Base-by-base conservation (phyloP, 202 grass and related monocot species). In the Schoenoplectus triqueter region DNA sequence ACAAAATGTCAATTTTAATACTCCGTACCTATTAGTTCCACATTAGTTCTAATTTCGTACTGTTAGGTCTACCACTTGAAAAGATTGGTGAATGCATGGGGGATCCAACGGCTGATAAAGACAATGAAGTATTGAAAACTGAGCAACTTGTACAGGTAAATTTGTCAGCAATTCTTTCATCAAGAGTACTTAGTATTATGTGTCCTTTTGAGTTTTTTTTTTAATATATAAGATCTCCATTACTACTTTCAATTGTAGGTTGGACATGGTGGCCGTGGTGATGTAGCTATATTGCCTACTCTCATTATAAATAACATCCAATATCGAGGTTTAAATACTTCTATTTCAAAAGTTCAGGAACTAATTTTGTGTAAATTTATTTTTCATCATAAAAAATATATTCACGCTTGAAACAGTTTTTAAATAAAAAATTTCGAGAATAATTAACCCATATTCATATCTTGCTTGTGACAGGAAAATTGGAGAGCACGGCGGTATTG, bases 301-400 rank as follows among this genome's bases (percentile, higher is more conserved):
- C 84, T 98, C 4, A 63, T 95, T 41, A 95, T 98, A 89, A 98
- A 98, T 86, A 86, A 98, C 46, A 87, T 94, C 14, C 96, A 98
- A 82, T 98, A 98, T 19, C 54, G 96, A 69, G 93, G 95, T 98
- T 66, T 80, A 31, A 31, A 31, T 31, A 31, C 31, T 31, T 80
- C 2, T 11, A 80, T 66, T 69, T 54, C 46, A 52, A 41, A 57
- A 51, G 10, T 82, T 46, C 17, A 82, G 17, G 40, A 39, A 83
- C n/a, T 22, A 31, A 31, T 31, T 31, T 31, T 31, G 31, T 69
- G 11, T 10, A 41, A 51, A 7, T 73, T 46, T 3, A 9, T 51
- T 15, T 73, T 73, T 69, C 50, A 73, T 20, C 15, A 69, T 59
- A 40, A 11, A 70, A 84, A 51, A 68, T 84, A 5, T 20, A 73